These are phyloP conservation scores for Zygosaccharomyces gambellarensis DNA, from an alignment of 805 yeast genomes.

Conservation along the genomic window DNA sequence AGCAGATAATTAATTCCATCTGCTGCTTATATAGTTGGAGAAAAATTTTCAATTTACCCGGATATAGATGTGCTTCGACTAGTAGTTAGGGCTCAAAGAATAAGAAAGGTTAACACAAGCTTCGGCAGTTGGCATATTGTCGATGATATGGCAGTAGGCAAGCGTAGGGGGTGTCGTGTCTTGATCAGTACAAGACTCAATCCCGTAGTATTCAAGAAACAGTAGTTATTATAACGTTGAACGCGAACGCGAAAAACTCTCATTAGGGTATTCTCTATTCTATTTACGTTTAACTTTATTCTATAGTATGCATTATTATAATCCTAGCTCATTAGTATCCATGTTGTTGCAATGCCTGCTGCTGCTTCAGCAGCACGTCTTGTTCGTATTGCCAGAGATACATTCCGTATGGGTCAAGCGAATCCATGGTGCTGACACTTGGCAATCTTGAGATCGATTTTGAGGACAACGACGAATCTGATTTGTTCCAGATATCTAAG, in stretches of 20 bases:
- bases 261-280: constrained; percentile 8
- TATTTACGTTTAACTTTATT: constrained; percentile 2
- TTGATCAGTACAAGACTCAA: too few species aligned
- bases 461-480: not conserved
- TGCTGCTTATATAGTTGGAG: not conserved
- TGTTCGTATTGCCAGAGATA: constrained; percentile 3
- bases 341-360: not conserved
- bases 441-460: constrained; percentile 2
- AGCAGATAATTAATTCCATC: not conserved
- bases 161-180: too few species aligned
- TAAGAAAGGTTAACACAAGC: not conserved
- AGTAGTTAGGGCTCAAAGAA: not conserved
- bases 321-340: constrained; percentile 1
- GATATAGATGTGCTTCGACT: not conserved
- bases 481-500: constrained; percentile 7
- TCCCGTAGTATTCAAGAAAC: too few species aligned
- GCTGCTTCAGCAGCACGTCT: not conserved
- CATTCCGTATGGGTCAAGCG: constrained; percentile 1
- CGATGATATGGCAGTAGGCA: too few species aligned
- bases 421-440: constrained; percentile 4
- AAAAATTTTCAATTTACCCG: not conserved
- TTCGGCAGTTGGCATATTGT: too few species aligned
- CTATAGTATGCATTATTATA: not conserved
- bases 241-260: constrained; percentile 3
- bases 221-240: not conserved